phyloP scores from a whole-genome alignment of 179 eudicot species.

The Silene coronaria region DNA sequence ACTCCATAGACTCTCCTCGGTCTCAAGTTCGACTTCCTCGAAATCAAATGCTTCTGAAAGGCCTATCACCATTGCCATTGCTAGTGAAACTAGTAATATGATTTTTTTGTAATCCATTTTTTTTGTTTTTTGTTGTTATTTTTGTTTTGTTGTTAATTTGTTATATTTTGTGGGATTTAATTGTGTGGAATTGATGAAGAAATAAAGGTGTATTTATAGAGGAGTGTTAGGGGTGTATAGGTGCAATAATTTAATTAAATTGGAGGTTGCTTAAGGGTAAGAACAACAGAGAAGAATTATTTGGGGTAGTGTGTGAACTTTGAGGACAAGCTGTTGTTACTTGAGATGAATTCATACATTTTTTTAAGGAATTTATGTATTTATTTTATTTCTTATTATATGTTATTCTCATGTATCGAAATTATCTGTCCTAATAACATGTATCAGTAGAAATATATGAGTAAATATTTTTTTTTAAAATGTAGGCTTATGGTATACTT shows the following conservation, averaged over 20 bases:
- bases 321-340: background rate
- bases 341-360: conserved; percentile 7
- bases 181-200: conserved; percentile 5
- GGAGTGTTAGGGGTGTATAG: conserved; percentile 19
- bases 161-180: background rate
- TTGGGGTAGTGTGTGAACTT: conserved; percentile 6
- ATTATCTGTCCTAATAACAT: no score
- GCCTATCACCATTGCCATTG: conserved; percentile 29
- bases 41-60: conserved; percentile 41
- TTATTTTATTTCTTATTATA: no score
- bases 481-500: no score
- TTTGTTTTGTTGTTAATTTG: background rate
- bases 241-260: background rate
- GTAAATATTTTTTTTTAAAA: no score
- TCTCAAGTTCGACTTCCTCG: conserved; percentile 64
- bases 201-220: conserved; percentile 33
- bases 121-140: background rate
- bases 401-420: background rate
- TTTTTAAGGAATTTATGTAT: background rate
- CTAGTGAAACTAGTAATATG: conserved; percentile 35
- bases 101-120: conserved; percentile 38
- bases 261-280: conserved; percentile 45
- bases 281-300: conserved; percentile 19
- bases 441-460: no score
- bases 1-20: conserved; percentile 67